Conservation (phyloP, 1,284 basidiomycete genomes). For the Cutaneotrichosporon cyanovorans region DNA sequence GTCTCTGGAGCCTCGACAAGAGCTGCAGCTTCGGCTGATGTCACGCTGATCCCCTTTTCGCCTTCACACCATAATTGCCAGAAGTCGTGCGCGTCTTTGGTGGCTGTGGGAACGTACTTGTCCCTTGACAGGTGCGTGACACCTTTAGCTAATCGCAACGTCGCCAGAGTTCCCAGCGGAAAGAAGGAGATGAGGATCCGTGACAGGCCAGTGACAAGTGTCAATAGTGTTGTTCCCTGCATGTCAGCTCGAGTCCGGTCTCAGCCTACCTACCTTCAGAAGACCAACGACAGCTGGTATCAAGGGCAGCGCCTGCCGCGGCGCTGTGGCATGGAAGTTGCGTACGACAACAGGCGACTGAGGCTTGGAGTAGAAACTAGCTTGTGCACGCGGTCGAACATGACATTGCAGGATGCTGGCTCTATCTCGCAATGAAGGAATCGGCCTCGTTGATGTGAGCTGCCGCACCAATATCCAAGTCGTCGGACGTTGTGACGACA, state of each 20-base stretch:
- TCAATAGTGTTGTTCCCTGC: conserved; percentile 49
- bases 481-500: too few species aligned
- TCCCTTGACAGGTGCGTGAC: conserved; percentile 26
- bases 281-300: conserved; percentile 35
- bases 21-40: conserved; percentile 15
- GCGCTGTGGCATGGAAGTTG: conserved; percentile 35
- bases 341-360: not conserved
- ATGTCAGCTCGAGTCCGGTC: not conserved
- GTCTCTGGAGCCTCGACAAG: conserved; percentile 15
- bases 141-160: conserved; percentile 20
- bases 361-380: not conserved
- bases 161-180: conserved; percentile 35
- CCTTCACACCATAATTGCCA: conserved; percentile 41
- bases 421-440: too few species aligned
- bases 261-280: conserved; percentile 31
- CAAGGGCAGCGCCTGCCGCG: conserved; percentile 37
- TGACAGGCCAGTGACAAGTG: conserved; percentile 32
- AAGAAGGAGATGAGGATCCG: conserved; percentile 44
- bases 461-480: too few species aligned
- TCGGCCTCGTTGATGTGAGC: too few species aligned
- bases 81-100: conserved; percentile 35
- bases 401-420: too few species aligned
- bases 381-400: too few species aligned
- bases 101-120: conserved; percentile 20
- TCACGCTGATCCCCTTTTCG: conserved; percentile 24